Evolutionary conservation across 371 early-diverging fungal genomes (phyloP), one percentile per base, ranked within the genome.

Genomic region (Syncephalastrum sp.): DNA sequence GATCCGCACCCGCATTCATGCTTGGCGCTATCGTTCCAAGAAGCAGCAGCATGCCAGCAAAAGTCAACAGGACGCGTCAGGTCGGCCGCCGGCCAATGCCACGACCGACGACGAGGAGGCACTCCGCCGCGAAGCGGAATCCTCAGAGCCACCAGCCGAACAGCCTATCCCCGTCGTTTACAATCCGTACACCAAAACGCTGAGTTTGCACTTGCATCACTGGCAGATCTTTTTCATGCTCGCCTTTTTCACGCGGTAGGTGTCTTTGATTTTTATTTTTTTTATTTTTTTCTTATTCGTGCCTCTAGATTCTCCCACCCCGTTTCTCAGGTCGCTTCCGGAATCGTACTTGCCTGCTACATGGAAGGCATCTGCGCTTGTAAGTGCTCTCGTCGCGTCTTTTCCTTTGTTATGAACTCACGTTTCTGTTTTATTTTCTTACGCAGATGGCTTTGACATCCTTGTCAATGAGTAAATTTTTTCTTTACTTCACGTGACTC

Each of bases 171-270:
- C 38, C 38, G 38, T 33, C 2, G 38, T 33, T 33, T 33, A 33
- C 12, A 62, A 57, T 38, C 65, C 67, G 14, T 72, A 73, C 58
- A 53, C 42, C 14, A 52, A 47, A n/a, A 62, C 42, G 4, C 48
- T 69, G 15, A 57, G 61, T 41, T 55, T 91, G 25, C 93, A 93
- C 64, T 65, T 90, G 23, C 92, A 93, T 60, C 93, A 93, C 62
- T 93, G 93, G 93, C 91, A 91, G 53, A 84, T 93, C 52, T 92
- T 93, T 60, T 91, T 91, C 65, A 75, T 77, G n/a, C 65, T 93
- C 15, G 90, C 91, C 7, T 93, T 90, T 56, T 92, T 92, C 57
- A 92, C 91, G 10, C 63, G 77, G 70, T 72, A 63, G 8, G 42
- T 33, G 12, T 12, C 1, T 29, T 23, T 54, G 42, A 6, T 49